Percentiles rank a stretch among this genome's conserved stretches.
Evolutionary conservation across 768 basidiomycete species (phyloP).

Genomic region (Polyporus arcularius): DNA sequence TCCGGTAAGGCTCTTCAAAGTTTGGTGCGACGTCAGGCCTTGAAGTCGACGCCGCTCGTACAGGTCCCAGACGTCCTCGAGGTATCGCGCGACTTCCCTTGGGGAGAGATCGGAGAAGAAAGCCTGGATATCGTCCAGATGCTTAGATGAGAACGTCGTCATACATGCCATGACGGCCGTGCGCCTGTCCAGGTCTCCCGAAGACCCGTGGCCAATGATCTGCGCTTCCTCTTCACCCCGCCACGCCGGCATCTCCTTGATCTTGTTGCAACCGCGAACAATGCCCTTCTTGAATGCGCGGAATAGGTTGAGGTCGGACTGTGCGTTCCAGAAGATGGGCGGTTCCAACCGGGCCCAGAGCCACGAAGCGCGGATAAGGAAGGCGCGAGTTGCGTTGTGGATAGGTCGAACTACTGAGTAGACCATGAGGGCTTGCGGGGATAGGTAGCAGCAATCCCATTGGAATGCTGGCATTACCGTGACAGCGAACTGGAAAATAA

Average conservation of each 20-base stretch:
- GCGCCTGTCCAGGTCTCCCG: conserved; percentile 2
- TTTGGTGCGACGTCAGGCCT: neutral
- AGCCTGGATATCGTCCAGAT: neutral
- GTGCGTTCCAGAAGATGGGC: neutral
- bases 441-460: conserved; percentile 21
- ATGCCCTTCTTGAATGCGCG: neutral
- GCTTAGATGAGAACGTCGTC: conserved; percentile 1
- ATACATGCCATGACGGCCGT: conserved; percentile 6
- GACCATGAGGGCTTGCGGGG: conserved; percentile 16
- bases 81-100: neutral
- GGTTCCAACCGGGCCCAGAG: neutral
- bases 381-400: neutral
- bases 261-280: neutral
- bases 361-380: neutral
- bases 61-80: conserved; percentile 2
- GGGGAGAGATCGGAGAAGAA: conserved; percentile 4
- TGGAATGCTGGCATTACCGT: conserved; percentile 19
- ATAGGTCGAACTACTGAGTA: conserved; percentile 5
- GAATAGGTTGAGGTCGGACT: neutral
- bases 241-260: conserved; percentile 6
- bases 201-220: neutral
- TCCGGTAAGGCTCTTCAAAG: neutral
- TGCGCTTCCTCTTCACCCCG: conserved; percentile 3
- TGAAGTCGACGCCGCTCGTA: neutral
- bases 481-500: conserved; percentile 13